Base-by-base conservation (phyloP, 2,329 filamentous ascomycete genomes). In the Pseudogymnoascus sp. region DNA sequence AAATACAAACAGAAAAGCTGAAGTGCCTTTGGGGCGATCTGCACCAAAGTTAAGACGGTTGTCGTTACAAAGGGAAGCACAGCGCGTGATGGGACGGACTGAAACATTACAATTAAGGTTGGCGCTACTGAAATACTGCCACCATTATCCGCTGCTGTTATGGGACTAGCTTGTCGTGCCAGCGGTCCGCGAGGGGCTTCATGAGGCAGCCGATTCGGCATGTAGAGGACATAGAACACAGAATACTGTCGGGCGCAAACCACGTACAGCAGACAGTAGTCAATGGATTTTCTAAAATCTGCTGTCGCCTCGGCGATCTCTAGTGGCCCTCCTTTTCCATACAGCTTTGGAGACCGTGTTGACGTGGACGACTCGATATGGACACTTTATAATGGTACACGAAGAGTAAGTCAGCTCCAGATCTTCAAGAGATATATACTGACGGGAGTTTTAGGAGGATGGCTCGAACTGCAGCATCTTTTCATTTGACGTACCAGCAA, bases 231-330 rank as follows among this genome's bases (percentile, higher is more conserved):
- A 25, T n/a, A 31, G 31, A 59, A 29, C 37, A 40, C 48, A n/a
- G 25, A 37, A 31, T 59, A 61, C 35, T 61, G 42, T 37, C 27
- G 42, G 9, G 60, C 9, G 42, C 12, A 39, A 37, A 58, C 29
- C 36, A 58, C 37, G 4, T 40, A 59, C 42, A 15, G 48, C 15
- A 55, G 48, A 21, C n/a, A 55, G 29, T 55, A 33, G 48, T 7
- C 29, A 55, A 99, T 99, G 94, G 92, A 99, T 75, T 97, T 97
- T 72, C 84, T 99, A 72, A 97, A 97, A 78, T 97, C 92, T 65
- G 94, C 94, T 60, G 92, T 97, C 73, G 93, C 92, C 52, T 97
- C 94, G 65, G 93, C 92, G 69, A 97, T 99, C 71, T 90, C 94
- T 52, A 94, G 96, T 74, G 92, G 93, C 1, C 92, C 92, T 60